phyloP scores from a whole-genome alignment of 495 filamentous ascomycete genomes.

The Penicillium tannophilum region DNA sequence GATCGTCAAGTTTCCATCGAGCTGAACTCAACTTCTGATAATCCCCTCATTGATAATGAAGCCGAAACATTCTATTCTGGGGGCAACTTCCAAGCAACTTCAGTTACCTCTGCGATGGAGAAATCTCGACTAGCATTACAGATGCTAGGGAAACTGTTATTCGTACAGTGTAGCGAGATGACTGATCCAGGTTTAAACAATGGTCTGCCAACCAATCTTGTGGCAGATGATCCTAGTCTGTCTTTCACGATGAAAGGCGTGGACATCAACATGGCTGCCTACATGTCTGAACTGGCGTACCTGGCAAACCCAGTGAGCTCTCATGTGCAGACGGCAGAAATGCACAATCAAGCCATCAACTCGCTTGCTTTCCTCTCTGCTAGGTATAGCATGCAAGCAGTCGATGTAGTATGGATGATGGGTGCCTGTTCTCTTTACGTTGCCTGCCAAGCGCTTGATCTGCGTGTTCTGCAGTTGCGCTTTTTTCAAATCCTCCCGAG shows the following conservation, averaged over 20 bases:
- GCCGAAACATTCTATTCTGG: conserved; percentile 48
- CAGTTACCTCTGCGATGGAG: conserved; percentile 64
- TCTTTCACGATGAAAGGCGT: conserved; percentile 61
- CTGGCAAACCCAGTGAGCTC: conserved; percentile 51
- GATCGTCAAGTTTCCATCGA: conserved; percentile 56
- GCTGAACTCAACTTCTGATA: conserved; percentile 65
- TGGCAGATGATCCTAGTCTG: conserved; percentile 53
- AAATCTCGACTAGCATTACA: conserved; percentile 56
- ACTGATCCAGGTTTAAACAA: conserved; percentile 56
- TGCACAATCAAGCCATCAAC: conserved; percentile 59
- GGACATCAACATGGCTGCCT: conserved; percentile 64
- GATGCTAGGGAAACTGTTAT: conserved; percentile 59
- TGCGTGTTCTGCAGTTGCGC: conserved; percentile 34
- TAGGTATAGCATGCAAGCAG: conserved; percentile 53
- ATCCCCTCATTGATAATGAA: conserved; percentile 55
- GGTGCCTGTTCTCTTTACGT: conserved; percentile 50
- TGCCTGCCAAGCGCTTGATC: conserved; percentile 49
- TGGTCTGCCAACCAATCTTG: conserved; percentile 60
- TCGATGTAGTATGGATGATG: conserved; percentile 58
- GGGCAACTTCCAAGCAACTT: conserved; percentile 64
- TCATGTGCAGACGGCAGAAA: conserved; percentile 56
- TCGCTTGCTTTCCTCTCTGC: conserved; percentile 57
- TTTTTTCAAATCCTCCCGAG: not conserved
- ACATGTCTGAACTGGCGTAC: conserved; percentile 56
- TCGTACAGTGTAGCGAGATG: conserved; percentile 58